These are phyloP conservation scores for Acanthamoeba lenticulata DNA, from an alignment of 208 protist genomes.

Conservation along the genomic window DNA sequence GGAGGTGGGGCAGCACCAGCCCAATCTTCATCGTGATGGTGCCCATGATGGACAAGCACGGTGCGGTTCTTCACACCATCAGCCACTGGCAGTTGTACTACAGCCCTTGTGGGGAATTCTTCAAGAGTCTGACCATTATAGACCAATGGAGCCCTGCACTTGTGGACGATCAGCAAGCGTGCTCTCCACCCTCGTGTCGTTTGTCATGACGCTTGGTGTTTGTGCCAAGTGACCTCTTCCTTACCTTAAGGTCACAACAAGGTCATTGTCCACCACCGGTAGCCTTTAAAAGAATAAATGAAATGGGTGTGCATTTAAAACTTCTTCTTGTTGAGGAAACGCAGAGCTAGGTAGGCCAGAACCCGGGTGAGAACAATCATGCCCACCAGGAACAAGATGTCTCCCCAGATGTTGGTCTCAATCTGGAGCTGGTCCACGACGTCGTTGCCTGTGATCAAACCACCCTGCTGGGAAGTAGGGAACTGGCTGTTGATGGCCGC, in stretches of 20 bases:
- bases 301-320: too few species aligned
- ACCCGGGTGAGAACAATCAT: not conserved
- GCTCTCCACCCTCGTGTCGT: not conserved
- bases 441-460: slow-evolving; percentile 10
- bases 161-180: not conserved
- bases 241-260: not conserved
- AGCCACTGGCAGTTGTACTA: not conserved
- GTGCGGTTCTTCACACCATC: not conserved
- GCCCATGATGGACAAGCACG: not conserved
- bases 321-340: slow-evolving; percentile 49
- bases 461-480: not conserved
- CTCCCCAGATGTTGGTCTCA: slow-evolving; percentile 56
- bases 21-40: not conserved
- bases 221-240: too few species aligned
- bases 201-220: too few species aligned
- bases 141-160: not conserved
- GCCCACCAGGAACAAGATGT: slow-evolving; percentile 67
- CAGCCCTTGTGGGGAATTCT: not conserved
- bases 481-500: not conserved
- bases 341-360: slow-evolving; percentile 49
- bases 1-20: not conserved
- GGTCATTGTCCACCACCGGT: too few species aligned
- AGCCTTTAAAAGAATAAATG: too few species aligned
- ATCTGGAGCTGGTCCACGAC: slow-evolving; percentile 37
- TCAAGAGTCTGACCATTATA: not conserved